Percentiles rank a stretch among this genome's conserved stretches.
Conservation (phyloP, 768 basidiomycete species). For the Mycena metata region DNA sequence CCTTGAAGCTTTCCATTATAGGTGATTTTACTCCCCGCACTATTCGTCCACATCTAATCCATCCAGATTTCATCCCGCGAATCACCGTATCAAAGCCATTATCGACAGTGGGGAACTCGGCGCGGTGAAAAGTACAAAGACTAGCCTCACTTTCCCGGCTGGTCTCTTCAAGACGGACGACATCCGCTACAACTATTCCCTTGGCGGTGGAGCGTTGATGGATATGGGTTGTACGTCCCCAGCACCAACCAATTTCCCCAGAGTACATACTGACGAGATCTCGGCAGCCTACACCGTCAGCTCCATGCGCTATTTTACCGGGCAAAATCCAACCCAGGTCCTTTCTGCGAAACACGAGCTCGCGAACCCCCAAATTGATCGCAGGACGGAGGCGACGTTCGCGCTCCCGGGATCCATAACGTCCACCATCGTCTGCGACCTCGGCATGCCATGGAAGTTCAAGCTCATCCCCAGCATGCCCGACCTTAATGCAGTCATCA, state of each 20-base stretch:
- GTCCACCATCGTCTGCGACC: conserved; percentile 53
- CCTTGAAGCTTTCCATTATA: conserved; percentile 73
- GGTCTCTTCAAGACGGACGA: conserved; percentile 52
- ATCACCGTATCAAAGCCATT: conserved; percentile 67
- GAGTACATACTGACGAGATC: conserved; percentile 35
- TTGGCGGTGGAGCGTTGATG: conserved; percentile 76
- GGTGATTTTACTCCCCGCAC: conserved; percentile 45
- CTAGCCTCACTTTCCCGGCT: conserved; percentile 53
- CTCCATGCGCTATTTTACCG: conserved; percentile 61
- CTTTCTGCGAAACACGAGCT: conserved; percentile 50
- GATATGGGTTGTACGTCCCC: conserved; percentile 67
- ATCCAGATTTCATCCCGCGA: conserved; percentile 74
- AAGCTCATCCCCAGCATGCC: conserved; percentile 56
- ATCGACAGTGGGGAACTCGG: conserved; percentile 71
- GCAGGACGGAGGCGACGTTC: conserved; percentile 46
- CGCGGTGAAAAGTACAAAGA: conserved; percentile 57
- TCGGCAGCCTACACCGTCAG: conserved; percentile 64
- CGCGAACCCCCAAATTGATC: conserved; percentile 47
- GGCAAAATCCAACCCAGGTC: conserved; percentile 58
- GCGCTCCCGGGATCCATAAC: conserved; percentile 50
- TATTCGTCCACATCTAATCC: conserved; percentile 6
- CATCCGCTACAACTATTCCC: conserved; percentile 65
- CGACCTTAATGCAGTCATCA: conserved; percentile 50
- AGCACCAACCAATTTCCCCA: conserved; percentile 32
- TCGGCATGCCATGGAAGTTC: conserved; percentile 46